These are phyloP conservation scores for Colletotrichum acutatum DNA, from an alignment of 2,329 filamentous ascomycete species.

Conservation along the genomic window DNA sequence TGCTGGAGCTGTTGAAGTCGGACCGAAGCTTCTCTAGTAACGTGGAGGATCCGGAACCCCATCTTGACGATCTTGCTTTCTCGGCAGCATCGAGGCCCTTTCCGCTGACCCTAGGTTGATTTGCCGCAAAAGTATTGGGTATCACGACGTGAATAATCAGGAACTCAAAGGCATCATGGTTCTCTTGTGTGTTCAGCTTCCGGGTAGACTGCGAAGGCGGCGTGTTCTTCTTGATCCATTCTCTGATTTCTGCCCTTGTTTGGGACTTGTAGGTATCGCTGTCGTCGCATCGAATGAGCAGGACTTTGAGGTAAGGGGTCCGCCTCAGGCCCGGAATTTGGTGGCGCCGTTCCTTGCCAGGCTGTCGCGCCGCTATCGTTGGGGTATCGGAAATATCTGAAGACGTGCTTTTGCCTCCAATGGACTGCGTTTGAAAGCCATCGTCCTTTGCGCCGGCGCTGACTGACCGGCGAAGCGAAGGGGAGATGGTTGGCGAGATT, in stretches of 20 bases:
- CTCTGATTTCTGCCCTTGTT: constrained; percentile 81
- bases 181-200: constrained; percentile 77
- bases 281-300: constrained; percentile 92
- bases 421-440: constrained; percentile 69
- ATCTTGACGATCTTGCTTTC: constrained; percentile 75
- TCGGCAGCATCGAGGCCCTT: constrained; percentile 69
- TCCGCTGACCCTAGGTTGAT: constrained; percentile 75
- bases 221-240: constrained; percentile 89
- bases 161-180: constrained; percentile 97
- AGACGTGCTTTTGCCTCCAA: constrained; percentile 52
- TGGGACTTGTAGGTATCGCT: constrained; percentile 91
- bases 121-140: constrained; percentile 84
- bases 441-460: constrained; percentile 58
- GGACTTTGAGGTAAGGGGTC: constrained; percentile 93
- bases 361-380: constrained; percentile 37
- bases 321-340: constrained; percentile 94
- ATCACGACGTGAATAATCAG: constrained; percentile 92
- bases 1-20: constrained; percentile 87
- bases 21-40: constrained; percentile 89
- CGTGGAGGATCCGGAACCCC: constrained; percentile 82
- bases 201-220: constrained; percentile 67
- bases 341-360: constrained; percentile 75
- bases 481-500: constrained; percentile 42
- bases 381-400: constrained; percentile 50
- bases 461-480: constrained; percentile 43